Evolutionary conservation across 1,284 basidiomycete species (phyloP).

Genomic region (Tylopilus sp.): DNA sequence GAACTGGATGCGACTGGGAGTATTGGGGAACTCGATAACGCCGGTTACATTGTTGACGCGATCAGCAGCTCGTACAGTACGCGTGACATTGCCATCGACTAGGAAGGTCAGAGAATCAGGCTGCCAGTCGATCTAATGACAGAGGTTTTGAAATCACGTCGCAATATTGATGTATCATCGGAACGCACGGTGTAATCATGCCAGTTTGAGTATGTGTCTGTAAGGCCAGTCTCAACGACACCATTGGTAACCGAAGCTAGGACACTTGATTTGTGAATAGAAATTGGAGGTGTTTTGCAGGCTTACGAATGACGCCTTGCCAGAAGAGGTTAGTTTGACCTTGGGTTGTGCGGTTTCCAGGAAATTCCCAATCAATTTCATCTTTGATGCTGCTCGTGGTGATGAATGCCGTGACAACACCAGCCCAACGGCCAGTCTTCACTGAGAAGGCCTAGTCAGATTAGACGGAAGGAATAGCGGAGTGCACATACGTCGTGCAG

Average conservation of each 20-base stretch:
- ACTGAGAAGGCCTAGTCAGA: slow-evolving; percentile 38
- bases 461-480: not conserved
- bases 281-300: not conserved
- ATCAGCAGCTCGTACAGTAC: slow-evolving; percentile 61
- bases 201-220: slow-evolving; percentile 65
- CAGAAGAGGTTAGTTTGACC: slow-evolving; percentile 80
- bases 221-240: slow-evolving; percentile 41
- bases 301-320: slow-evolving; percentile 71
- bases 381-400: slow-evolving; percentile 83
- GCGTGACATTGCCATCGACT: slow-evolving; percentile 68
- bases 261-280: not conserved
- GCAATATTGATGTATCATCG: not conserved
- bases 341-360: slow-evolving; percentile 53
- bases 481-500: slow-evolving; percentile 52
- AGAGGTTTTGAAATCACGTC: not conserved
- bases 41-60: slow-evolving; percentile 48
- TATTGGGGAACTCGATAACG: slow-evolving; percentile 62
- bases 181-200: slow-evolving; percentile 69
- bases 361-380: slow-evolving; percentile 86
- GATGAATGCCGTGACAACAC: slow-evolving; percentile 81
- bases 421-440: slow-evolving; percentile 67
- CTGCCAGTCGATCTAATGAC: slow-evolving; percentile 70
- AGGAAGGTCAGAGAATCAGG: slow-evolving; percentile 61
- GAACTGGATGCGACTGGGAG: slow-evolving; percentile 75
- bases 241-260: slow-evolving; percentile 46